Base-by-base conservation (phyloP, 2,329 filamentous ascomycete species). In the Beauveria sp. region DNA sequence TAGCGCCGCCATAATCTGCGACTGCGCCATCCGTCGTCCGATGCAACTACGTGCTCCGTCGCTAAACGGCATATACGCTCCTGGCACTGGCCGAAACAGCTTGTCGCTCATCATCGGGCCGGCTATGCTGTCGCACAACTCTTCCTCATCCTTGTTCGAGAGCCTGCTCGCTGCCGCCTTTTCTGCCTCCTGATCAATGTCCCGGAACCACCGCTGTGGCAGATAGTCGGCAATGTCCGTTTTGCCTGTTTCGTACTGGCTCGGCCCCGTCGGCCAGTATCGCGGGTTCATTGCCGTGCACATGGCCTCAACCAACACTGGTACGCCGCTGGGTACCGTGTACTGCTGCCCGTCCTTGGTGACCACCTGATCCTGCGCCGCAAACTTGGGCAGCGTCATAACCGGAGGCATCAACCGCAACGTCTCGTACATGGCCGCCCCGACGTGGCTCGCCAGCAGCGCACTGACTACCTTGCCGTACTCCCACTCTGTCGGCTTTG, bases 371-470 rank as follows among this genome's bases (percentile, higher is more conserved):
- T 81, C 80, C 24, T 76, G 69, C 2, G 70, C 68, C 2, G 74
- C 71, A 3, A 78, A 81, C 74, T 95, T 95, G 31, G 90, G 90
- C 28, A 95, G 87, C 58, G 82, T 83, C 49, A 86, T 77, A 20
- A 91, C 87, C 0, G 90, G 85, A 2, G 90, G 89, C 63, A 91
- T 79, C 48, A 92, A 69, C 12, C 91, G 85, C 59, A 95, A 79
- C 43, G 88, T 86, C 76, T 95, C 90, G 69, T 91, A 90, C 80
- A 93, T 83, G 67, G 88, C 83, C 4, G 90, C 90, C 20, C 88
- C 90, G 10, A 88, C 76, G 80, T 90, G 87, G 63, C 86, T 85
- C 12, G 81, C 83, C 66, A 90, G 83, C 63, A 95, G 79, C 9
- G 81, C 77, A 49, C 84, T 85, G 64, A 93, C 79, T 66, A 84